These are phyloP conservation scores for Pythium monospermum DNA, from an alignment of 352 stramenopile genomes.

Conservation along the genomic window DNA sequence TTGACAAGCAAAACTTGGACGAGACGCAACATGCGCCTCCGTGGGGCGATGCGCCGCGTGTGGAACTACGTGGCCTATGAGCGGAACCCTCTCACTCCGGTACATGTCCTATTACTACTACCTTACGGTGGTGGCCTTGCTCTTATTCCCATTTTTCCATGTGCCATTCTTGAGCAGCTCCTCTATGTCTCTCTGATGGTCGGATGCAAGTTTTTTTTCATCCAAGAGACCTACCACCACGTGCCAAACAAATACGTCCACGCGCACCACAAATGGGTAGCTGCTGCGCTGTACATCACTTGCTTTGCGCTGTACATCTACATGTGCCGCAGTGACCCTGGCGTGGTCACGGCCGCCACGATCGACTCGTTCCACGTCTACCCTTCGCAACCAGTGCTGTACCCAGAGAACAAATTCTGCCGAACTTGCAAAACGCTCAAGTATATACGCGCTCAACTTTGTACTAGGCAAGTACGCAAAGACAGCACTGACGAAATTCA, in stretches of 20 bases:
- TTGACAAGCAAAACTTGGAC: neutral
- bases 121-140: neutral
- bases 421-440: conserved; percentile 86
- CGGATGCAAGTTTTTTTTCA: conserved; percentile 60
- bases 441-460: conserved; percentile 32
- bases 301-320: conserved; percentile 59
- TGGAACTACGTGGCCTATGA: conserved; percentile 61
- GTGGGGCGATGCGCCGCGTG: conserved; percentile 24
- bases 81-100: conserved; percentile 67
- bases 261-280: conserved; percentile 62
- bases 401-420: conserved; percentile 74
- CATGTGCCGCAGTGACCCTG: conserved; percentile 69
- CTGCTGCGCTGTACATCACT: conserved; percentile 43
- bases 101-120: conserved; percentile 6
- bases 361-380: conserved; percentile 52
- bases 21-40: no score
- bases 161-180: conserved; percentile 29
- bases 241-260: conserved; percentile 61
- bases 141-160: neutral
- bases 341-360: conserved; percentile 60
- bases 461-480: neutral
- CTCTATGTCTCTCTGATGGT: conserved; percentile 77
- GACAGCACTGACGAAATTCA: neutral
- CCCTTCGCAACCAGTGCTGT: conserved; percentile 75
- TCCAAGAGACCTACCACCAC: conserved; percentile 52